phyloP scores from a whole-genome alignment of 225 moss, liverwort and hornwort species.

The Climacium dendroides region DNA sequence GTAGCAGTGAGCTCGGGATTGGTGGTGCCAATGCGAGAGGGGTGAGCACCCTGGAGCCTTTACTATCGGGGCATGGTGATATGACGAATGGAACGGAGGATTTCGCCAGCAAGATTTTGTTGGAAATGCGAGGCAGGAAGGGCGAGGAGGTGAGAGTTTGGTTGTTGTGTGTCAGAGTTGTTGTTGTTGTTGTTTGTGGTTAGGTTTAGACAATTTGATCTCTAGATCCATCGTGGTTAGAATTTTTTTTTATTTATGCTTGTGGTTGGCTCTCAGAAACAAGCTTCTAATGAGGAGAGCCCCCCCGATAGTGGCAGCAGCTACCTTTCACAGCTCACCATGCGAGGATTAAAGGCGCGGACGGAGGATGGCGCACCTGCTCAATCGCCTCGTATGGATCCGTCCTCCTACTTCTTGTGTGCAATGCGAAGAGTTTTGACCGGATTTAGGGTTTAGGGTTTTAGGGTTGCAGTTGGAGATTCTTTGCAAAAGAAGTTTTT shows the following conservation, averaged over 20 bases:
- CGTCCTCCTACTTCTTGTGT: neutral
- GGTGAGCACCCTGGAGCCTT: neutral
- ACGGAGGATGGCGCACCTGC: conserved; percentile 1
- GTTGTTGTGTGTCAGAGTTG: neutral
- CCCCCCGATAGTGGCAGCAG: conserved; percentile 35
- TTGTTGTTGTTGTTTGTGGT: neutral
- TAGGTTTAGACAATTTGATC: too few relatives aligned
- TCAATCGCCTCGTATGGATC: conserved; percentile 32
- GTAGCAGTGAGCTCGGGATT: neutral
- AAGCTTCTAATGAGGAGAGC: conserved; percentile 5
- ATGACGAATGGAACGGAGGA: conserved; percentile 7
- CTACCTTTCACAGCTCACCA: conserved; percentile 47
- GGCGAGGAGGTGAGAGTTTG: conserved; percentile 29
- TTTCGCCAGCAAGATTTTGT: conserved; percentile 50
- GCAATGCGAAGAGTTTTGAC: neutral
- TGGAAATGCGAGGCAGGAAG: conserved; percentile 49
- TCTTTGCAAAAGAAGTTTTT: neutral
- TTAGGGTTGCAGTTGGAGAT: neutral
- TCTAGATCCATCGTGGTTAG: neutral
- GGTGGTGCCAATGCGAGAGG: neutral
- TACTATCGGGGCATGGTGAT: neutral
- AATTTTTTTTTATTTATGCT: neutral
- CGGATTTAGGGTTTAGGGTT: neutral
- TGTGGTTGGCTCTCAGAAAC: neutral
- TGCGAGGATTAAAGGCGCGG: conserved; percentile 47